Evolutionary conservation across 164 flowering plant genomes (phyloP), one percentile per base, ranked within the genome.

Genomic region (Piper betle): DNA sequence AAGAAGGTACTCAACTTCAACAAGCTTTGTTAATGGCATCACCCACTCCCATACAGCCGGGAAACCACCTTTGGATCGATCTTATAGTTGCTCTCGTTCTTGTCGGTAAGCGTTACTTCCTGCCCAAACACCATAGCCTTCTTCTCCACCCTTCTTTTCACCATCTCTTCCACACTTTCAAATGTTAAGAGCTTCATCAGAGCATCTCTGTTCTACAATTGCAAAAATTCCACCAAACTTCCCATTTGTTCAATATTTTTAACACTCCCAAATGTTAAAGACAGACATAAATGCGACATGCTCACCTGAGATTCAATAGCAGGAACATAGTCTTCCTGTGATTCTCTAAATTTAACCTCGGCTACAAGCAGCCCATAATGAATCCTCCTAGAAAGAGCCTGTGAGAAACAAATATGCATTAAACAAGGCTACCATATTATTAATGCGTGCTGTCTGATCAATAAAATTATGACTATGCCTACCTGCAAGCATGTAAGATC

Each of bases 311-410:
- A 81, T 5, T 62, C 82, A 59, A 93, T 90, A 46, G 80, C 73
- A 55, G 84, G 76, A 53, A 61, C 77, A 62, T 93, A 93, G 16
- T 82, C 89, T 53, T 81, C 66, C 4, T 92, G 87, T n/a, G 86
- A 76, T 37, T 78, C 89, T 62, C 65, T 76, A 75, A 78, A 93
- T 74, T 93, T 93, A 37, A 73, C 82, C 75, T 93, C 97, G 3
- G 99, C 99, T 25, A 93, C 99, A 65, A 76, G 86, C 74, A 91
- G 84, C 11, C 99, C 97, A 56, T 75, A 85, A 67, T 93, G 97
- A 62, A 93, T 90, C 65, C 99, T 86, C 68, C 83, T 80, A 10
- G 99, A 86, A 18, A 93, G 72, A 41, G 88, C 95, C 99, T 93
- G 77, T 20, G 48, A 66, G 53, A 55, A 58, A 38, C 39, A 50